A percentile compares a stretch with the other conserved stretches of the same genome.
Evolutionary conservation across 257 asterid genomes (phyloP).

Genomic region (Catharanthus roseus): DNA sequence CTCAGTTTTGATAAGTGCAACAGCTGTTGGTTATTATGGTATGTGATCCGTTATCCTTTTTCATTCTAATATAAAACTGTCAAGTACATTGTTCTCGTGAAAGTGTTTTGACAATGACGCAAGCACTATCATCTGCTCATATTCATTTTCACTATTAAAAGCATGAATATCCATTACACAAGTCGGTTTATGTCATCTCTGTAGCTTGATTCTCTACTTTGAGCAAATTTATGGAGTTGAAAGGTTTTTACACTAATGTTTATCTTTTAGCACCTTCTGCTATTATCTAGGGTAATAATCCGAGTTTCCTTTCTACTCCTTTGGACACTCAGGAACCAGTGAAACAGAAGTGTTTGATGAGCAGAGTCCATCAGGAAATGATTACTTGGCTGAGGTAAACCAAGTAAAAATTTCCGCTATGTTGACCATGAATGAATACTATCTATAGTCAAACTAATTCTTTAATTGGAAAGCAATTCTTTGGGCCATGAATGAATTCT

Average conservation of each 20-base stretch:
- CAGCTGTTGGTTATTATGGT: conserved; percentile 96
- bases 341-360: conserved; percentile 76
- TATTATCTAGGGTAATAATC: neutral
- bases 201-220: neutral
- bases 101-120: neutral
- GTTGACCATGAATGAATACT: neutral
- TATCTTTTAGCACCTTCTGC: neutral
- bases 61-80: neutral
- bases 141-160: neutral
- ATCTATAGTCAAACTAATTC: neutral
- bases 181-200: neutral
- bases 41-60: conserved; percentile 14
- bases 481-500: neutral
- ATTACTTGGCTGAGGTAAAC: conserved; percentile 82
- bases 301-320: conserved; percentile 8
- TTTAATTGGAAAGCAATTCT: neutral
- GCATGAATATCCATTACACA: neutral
- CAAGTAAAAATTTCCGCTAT: neutral
- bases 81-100: neutral
- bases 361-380: conserved; percentile 86
- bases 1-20: conserved; percentile 75
- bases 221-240: neutral
- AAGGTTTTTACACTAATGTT: neutral
- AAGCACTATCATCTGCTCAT: neutral
- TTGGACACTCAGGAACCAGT: conserved; percentile 55